Percentiles rank a stretch among this genome's conserved stretches.
Conservation (phyloP, 208 protist genomes). For the Wallacemonas rigidus region DNA sequence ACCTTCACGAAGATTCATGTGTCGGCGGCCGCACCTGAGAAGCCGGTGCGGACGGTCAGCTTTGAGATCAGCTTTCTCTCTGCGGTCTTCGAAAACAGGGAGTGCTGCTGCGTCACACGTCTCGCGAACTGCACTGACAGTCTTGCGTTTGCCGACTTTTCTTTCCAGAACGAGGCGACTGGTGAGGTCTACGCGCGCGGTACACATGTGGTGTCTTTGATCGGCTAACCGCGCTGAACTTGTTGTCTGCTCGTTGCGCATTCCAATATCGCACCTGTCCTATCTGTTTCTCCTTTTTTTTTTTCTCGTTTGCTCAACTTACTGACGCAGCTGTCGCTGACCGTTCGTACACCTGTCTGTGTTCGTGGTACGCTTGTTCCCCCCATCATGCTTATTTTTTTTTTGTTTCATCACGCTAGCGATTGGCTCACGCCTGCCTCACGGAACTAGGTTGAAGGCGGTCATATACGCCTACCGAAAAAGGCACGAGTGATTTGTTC, state of each 20-base stretch:
- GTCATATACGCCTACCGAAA: too few species aligned
- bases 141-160: slow-evolving; percentile 73
- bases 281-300: not conserved
- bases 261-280: not conserved
- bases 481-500: too few species aligned
- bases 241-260: slow-evolving; percentile 8
- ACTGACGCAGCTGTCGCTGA: too few species aligned
- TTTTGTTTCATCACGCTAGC: too few species aligned
- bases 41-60: slow-evolving; percentile 46
- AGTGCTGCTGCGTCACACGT: slow-evolving; percentile 74
- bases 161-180: slow-evolving; percentile 63
- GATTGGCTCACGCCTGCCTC: too few species aligned
- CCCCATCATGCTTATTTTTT: too few species aligned
- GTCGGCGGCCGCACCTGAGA: slow-evolving; percentile 25
- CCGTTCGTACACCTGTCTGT: too few species aligned
- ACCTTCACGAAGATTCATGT: slow-evolving; percentile 80
- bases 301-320: not conserved
- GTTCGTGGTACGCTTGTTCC: too few species aligned
- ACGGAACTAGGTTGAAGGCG: too few species aligned
- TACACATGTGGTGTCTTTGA: slow-evolving; percentile 63
- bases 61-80: slow-evolving; percentile 86
- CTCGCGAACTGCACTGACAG: slow-evolving; percentile 42
- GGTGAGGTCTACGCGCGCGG: slow-evolving; percentile 73
- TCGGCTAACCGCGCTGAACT: not conserved
- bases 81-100: slow-evolving; percentile 63